Percentiles rank a stretch among this genome's conserved stretches.
Evolutionary conservation across 2,329 filamentous ascomycete genomes (phyloP).

Genomic region (Epicoccum nigrum): DNA sequence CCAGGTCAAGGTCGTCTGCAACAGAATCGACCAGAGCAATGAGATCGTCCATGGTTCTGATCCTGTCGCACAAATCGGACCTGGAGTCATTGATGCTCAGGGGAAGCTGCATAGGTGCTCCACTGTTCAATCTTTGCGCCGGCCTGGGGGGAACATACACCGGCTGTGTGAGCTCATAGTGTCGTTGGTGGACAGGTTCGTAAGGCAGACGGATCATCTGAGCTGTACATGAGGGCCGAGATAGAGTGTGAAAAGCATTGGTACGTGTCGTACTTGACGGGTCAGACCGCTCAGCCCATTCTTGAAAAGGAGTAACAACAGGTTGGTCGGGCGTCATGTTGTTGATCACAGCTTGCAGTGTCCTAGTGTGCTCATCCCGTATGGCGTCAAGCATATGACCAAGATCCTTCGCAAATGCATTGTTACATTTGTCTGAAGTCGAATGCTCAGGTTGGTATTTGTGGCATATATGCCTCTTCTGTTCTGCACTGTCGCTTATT

Average conservation of each 20-base stretch:
- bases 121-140: constrained; percentile 36
- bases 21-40: constrained; percentile 46
- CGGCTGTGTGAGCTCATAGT: constrained; percentile 4
- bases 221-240: background rate
- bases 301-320: constrained; percentile 23
- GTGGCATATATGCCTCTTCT: constrained; percentile 15
- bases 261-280: constrained; percentile 22
- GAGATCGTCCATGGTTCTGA: constrained; percentile 44
- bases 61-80: constrained; percentile 23
- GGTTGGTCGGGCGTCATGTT: constrained; percentile 41
- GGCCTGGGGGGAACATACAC: constrained; percentile 24
- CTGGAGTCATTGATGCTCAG: constrained; percentile 43
- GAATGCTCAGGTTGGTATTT: constrained; percentile 24
- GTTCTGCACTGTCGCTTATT: too few relatives aligned
- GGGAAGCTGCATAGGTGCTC: constrained; percentile 28
- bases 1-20: constrained; percentile 44
- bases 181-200: background rate
- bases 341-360: constrained; percentile 48
- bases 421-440: constrained; percentile 30
- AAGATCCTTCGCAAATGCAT: constrained; percentile 43
- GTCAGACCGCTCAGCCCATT: constrained; percentile 23
- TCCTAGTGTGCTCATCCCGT: constrained; percentile 49
- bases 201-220: background rate
- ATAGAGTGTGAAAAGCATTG: constrained; percentile 5
- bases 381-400: constrained; percentile 49